These are phyloP conservation scores for Tirmania nivea DNA, from an alignment of 495 filamentous ascomycete species.

Conservation along the genomic window DNA sequence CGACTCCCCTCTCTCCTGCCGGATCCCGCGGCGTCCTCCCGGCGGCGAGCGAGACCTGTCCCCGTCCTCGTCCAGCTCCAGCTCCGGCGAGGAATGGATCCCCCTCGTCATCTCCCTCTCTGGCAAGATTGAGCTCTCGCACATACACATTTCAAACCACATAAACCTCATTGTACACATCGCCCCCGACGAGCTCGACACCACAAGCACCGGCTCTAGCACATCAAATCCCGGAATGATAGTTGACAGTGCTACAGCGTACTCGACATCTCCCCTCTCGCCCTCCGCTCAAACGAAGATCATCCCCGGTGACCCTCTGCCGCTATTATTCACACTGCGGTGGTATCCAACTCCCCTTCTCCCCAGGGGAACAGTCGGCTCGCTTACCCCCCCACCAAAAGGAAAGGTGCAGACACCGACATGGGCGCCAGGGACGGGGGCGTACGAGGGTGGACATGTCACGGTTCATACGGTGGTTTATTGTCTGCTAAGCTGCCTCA, in stretches of 20 bases:
- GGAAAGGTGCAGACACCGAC: neutral
- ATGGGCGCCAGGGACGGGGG: neutral
- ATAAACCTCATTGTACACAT: slow-evolving; percentile 20
- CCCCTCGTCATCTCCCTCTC: slow-evolving; percentile 63
- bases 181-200: slow-evolving; percentile 21
- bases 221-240: slow-evolving; percentile 30
- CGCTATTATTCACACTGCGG: slow-evolving; percentile 56
- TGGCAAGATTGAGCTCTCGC: slow-evolving; percentile 68
- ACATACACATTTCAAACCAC: slow-evolving; percentile 61
- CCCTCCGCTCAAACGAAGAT: slow-evolving; percentile 37
- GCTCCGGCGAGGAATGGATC: slow-evolving; percentile 27
- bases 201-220: slow-evolving; percentile 21
- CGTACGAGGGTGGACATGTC: neutral
- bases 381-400: no score
- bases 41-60: slow-evolving; percentile 6
- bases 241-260: slow-evolving; percentile 66
- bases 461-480: neutral
- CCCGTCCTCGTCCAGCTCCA: neutral
- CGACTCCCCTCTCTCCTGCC: slow-evolving; percentile 82
- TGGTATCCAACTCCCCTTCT: slow-evolving; percentile 63
- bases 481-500: neutral
- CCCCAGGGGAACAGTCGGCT: slow-evolving; percentile 18
- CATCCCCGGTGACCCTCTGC: slow-evolving; percentile 68
- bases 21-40: slow-evolving; percentile 59
- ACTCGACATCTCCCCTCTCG: slow-evolving; percentile 54